Evolutionary conservation across 1,139 yeast species (phyloP).

Genomic region (Blastobotrys apis): DNA sequence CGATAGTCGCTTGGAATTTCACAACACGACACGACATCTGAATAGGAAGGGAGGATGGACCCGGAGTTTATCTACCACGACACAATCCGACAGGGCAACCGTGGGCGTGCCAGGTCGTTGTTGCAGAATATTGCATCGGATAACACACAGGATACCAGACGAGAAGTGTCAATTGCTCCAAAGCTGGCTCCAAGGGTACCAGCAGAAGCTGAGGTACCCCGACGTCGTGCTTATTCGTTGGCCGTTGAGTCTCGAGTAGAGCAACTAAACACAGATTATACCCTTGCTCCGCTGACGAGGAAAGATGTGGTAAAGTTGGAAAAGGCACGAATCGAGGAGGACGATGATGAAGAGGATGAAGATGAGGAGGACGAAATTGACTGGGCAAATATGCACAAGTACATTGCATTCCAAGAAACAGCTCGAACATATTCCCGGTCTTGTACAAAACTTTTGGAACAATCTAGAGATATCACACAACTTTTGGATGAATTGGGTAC

Average conservation of each 20-base stretch:
- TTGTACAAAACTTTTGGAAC: conserved; percentile 37
- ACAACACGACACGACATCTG: neutral
- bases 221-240: conserved; percentile 23
- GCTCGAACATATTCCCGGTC: conserved; percentile 34
- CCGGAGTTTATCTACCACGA: conserved; percentile 14
- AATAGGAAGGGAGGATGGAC: conserved; percentile 5
- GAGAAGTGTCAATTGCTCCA: conserved; percentile 1
- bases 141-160: neutral
- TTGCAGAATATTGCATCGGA: conserved; percentile 12
- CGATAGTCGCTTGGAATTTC: too few species aligned
- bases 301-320: conserved; percentile 8
- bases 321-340: conserved; percentile 2
- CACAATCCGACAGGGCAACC: conserved; percentile 7
- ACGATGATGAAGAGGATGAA: conserved; percentile 6
- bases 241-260: neutral
- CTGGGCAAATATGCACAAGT: conserved; percentile 25
- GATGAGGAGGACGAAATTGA: conserved; percentile 25
- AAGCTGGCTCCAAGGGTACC: conserved; percentile 11
- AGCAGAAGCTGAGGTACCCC: conserved; percentile 22
- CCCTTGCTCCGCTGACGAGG: conserved; percentile 17
- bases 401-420: conserved; percentile 26
- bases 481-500: conserved; percentile 44
- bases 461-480: conserved; percentile 42
- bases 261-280: neutral
- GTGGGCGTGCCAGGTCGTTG: conserved; percentile 12